Evolutionary conservation across 2,329 filamentous ascomycete genomes (phyloP), one percentile per base, ranked within the genome.

Genomic region (Graphiopsis chlorocephala): DNA sequence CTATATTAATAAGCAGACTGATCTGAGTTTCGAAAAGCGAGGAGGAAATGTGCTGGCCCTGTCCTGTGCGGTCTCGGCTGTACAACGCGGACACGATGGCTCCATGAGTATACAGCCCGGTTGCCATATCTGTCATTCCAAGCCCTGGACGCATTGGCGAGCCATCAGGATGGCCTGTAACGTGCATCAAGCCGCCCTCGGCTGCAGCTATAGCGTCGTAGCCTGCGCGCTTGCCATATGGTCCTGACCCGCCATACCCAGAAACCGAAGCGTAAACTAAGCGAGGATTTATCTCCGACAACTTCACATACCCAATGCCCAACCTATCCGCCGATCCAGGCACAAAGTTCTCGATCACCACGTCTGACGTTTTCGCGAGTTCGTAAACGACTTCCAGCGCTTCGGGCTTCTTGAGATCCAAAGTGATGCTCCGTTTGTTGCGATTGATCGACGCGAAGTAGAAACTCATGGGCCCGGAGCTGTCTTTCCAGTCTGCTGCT

Each of bases 151-250:
- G 72, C 0, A 78, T 77, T 0, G 80, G 80, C 1, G 75, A 74
- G 0, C 79, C 77, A 23, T 78, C 73, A 4, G 71, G 68, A 64
- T 81, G 75, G 4, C 80, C 80, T 0, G 79, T 82, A 12, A 82
- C 74, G 65, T 82, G 79, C 31, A 82, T 72, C 23, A 82, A 70
- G 0, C 80, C 80, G 14, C 72, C 78, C 65, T 82, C 79, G 0
- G 78, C 79, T 4, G 74, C 80, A 0, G 76, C 79, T 26, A 83
- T 82, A 12, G 77, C 77, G 66, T 82, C 80, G 68, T 82, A 82
- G 0, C 81, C 80, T 7, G 79, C 77, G 10, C 80, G 73, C 31
- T 74, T 73, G 3, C 75, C 71, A 64, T 78, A 82, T 2, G 80
- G 81, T 0, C 81, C 80, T 10, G 67, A 69, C 4, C 75, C 71